Conservation (phyloP, 371 early-diverging fungal species). For the Amoeboradix gromovi region DNA sequence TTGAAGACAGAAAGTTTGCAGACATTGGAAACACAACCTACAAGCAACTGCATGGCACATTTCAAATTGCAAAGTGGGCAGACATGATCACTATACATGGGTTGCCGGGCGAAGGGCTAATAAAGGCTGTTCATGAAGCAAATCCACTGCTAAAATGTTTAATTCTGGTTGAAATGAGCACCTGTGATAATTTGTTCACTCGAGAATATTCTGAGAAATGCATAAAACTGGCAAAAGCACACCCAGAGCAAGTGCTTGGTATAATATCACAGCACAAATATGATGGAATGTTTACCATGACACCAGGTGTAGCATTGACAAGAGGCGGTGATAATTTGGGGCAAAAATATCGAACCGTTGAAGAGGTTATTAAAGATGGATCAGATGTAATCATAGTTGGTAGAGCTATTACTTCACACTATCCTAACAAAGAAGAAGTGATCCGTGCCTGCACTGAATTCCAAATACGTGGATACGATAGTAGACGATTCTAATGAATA, state of each 20-base stretch:
- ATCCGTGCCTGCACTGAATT: too few species aligned
- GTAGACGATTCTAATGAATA: too few species aligned
- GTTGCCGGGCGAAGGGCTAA: slow-evolving; percentile 80
- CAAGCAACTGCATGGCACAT: slow-evolving; percentile 53
- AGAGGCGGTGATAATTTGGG: slow-evolving; percentile 51
- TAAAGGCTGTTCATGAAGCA: slow-evolving; percentile 53
- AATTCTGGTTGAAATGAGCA: slow-evolving; percentile 83
- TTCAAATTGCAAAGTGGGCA: slow-evolving; percentile 73
- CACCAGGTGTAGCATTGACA: slow-evolving; percentile 65
- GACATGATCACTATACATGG: slow-evolving; percentile 77
- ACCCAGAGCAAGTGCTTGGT: slow-evolving; percentile 68
- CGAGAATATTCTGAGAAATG: slow-evolving; percentile 49
- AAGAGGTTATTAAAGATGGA: slow-evolving; percentile 45
- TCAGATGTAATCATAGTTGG: slow-evolving; percentile 91
- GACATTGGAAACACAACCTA: slow-evolving; percentile 30
- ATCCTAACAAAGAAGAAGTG: too few species aligned
- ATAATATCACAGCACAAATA: slow-evolving; percentile 57
- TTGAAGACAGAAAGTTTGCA: slow-evolving; percentile 91
- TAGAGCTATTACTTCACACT: too few species aligned
- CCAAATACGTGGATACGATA: too few species aligned
- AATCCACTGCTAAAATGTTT: slow-evolving; percentile 48
- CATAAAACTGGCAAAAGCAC: slow-evolving; percentile 49
- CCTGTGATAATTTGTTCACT: slow-evolving; percentile 48
- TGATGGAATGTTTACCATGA: slow-evolving; percentile 64
- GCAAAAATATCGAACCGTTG: slow-evolving; percentile 73